Evolutionary conservation across 345 rosid genomes (phyloP), one percentile per base, ranked within the genome.

Genomic region (Eutrema yunnanense): DNA sequence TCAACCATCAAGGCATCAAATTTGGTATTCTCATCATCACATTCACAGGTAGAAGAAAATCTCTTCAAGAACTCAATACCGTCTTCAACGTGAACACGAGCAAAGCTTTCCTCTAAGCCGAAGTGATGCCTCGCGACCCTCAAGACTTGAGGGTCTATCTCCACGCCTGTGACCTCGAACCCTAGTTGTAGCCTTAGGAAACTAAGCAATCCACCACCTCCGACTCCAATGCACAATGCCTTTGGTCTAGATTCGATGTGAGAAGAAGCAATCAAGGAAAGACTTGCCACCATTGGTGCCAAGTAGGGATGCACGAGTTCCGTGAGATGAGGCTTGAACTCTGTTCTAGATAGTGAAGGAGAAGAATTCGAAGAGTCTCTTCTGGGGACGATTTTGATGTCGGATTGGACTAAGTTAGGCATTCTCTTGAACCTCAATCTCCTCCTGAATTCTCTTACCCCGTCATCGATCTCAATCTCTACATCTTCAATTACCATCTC

Each of bases 1-100:
- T 95, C 96, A 79, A 95, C 88, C 97, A 90, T 87, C 59, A 89
- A 65, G 11, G 81, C 88, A 75, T 93, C 94, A 80, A 90, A 93
- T 13, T 74, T 73, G 6, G 38, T 10, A 51, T 4, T 77, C 22
- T 48, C 52, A 58, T 26, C 42, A 19, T 6, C 56, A 49, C 46
- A 49, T 16, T 6, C 56, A 49, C 46, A 49, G 16, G 42, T 55
- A 72, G 55, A 1, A 77, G 58, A 8, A 37, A 84, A 54, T 66
- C 51, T 82, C 77, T 82, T 79, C n/a, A 90, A 57, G 75, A 78
- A 67, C 42, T 86, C 77, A 8, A 87, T 64, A 19, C 90, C 96
- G 37, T 89, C 92, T 65, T 82, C 88, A 7, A 83, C 74, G 27
- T 53, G 59, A 64, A 86, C 64, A 69, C 33, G 48, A 41, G 81